Base-by-base conservation (phyloP, 1,139 yeast species). In the Zygoascus meyerae region DNA sequence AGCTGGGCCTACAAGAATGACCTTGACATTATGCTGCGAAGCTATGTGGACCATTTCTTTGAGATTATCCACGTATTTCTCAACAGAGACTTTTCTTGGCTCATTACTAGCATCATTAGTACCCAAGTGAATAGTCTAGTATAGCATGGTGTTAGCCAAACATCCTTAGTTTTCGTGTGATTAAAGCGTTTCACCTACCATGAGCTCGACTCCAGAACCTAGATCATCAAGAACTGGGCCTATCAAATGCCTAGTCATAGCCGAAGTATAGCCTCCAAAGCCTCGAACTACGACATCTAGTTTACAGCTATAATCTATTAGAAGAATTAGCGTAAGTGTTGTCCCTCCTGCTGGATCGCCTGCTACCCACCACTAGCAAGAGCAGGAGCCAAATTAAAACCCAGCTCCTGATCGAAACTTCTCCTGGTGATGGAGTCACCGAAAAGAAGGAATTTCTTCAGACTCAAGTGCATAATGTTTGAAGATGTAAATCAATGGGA, bases 401-500 rank as follows among this genome's bases (percentile, higher is more conserved):
- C 75, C 16, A 40, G 21, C 5, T 48, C 50, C 31, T 53, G 71
- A 42, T 64, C 61, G 54, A 57, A 70, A 37, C 74, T 56, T 49
- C 59, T 69, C 58, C 80, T 74, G 5, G 84, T 79, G 48, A 81
- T 74, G 2, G 86, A 81, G 61, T 81, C 87, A 2, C 87, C 87
- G 58, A 81, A 77, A 48, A 81, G 65, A 3, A 81, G 40, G 6
- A 36, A 17, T 26, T 36, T 36, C 18, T 34, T 34, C 18, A 34
- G 18, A 10, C 17, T 15, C 15, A 34, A 9, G 11, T 34, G 36
- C 36, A 34, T 34, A 4, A 12, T 30, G n/a, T 12, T 21, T 21
- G 26, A 21, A 21, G 7, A 21, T 21, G 26, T 21, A 21, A 21
- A 7, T 5, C 4, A 21, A 21, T 21, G n/a, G n/a, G n/a, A n/a